Evolutionary conservation across 2,329 filamentous ascomycete species (phyloP), one percentile per base, ranked within the genome.

Genomic region (Fusarium cyanostomum): DNA sequence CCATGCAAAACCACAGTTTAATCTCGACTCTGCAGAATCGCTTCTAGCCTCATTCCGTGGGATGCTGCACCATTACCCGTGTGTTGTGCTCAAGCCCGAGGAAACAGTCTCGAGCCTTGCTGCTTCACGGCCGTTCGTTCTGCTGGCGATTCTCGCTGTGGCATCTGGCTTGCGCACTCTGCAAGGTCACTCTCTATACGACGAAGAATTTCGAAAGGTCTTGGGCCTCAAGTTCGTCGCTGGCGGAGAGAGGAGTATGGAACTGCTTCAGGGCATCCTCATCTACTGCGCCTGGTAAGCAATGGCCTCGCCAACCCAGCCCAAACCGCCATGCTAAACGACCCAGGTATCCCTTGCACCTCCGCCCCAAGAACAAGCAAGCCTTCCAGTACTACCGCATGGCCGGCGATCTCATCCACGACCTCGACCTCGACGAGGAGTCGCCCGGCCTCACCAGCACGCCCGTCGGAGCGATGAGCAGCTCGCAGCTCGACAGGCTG

Each of bases 281-380:
- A 79, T 87, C 7, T 88, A 88, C 59, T 80, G 83, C 45, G 77
- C 80, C 15, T 88, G 86, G 86, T 87, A 72, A 64, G 76, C 55
- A 24, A 4, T 18, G 9, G 6, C 21, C 15, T 8, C 4, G 7
- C 16, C 7, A 4, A 8, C n/a, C 6, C 15, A 24, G 8, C 11
- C 8, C 3, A 7, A 9, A 4, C 8, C n/a, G 31, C 11, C 15
- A 34, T 10, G 18, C 34, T 54, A 7, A 33, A 35, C 26, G 3
- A 2, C 10, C 8, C 48, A 85, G 83, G 83, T 85, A 85, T 45
- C 84, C 83, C 0, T 84, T 83, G 33, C 83, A 86, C 56, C 73
- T 86, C 12, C 74, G 83, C 1, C 83, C 83, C 3, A 84, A 78
- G 56, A 83, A 80, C 59, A 82, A 74, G 58, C 81, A 84, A 34